These are phyloP conservation scores for Rhododendron simsii DNA, from an alignment of 148 eudicot species.

Conservation along the genomic window DNA sequence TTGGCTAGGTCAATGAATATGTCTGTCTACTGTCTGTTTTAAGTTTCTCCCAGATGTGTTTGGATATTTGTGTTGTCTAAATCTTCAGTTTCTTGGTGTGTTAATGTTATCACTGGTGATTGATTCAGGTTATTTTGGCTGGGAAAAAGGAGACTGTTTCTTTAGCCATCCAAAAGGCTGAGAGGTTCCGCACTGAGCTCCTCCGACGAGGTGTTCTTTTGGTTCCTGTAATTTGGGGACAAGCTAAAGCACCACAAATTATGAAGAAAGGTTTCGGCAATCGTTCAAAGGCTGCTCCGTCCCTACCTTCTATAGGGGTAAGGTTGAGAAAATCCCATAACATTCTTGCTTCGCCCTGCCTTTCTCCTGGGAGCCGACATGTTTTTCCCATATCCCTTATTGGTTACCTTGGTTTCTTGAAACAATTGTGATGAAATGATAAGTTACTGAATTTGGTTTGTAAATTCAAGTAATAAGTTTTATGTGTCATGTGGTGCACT, in stretches of 20 bases:
- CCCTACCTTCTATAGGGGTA: conserved; percentile 97
- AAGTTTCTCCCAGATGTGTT: not conserved
- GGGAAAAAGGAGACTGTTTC: conserved; percentile 83
- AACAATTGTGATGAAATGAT: not conserved
- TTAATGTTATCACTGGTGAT: not conserved
- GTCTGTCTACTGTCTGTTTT: not conserved
- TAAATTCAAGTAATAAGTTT: not conserved
- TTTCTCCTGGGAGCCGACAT: not conserved
- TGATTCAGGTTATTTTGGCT: conserved; percentile 83
- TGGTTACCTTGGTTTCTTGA: not conserved
- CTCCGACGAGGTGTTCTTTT: conserved; percentile 77
- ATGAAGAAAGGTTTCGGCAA: conserved; percentile 88
- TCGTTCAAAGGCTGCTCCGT: conserved; percentile 53
- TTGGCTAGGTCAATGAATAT: not conserved
- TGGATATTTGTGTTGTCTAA: not conserved
- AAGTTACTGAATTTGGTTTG: not conserved
- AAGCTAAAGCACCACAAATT: conserved; percentile 39
- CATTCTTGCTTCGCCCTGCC: not conserved
- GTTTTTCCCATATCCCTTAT: not conserved
- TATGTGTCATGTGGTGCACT: not conserved
- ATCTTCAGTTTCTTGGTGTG: not conserved
- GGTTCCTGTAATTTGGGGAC: conserved; percentile 86
- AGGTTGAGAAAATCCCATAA: conserved; percentile 11
- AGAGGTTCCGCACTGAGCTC: conserved; percentile 86
- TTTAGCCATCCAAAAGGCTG: conserved; percentile 69